These are phyloP conservation scores for Podaxis sp. DNA, from an alignment of 768 basidiomycete genomes.

Conservation along the genomic window DNA sequence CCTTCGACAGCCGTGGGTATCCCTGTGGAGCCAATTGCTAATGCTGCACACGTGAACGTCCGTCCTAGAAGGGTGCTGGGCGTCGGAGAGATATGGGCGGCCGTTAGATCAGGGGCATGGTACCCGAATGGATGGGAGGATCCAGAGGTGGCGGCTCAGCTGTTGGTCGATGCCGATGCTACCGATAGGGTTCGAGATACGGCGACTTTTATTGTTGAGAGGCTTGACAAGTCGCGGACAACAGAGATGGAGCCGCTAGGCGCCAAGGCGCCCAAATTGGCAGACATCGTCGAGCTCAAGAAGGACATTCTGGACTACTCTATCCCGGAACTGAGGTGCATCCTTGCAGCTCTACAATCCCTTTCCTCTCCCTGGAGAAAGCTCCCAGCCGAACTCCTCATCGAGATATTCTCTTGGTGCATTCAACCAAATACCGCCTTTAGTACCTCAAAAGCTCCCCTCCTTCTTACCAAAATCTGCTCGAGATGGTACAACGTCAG, in stretches of 20 bases:
- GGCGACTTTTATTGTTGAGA: not conserved
- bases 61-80: not conserved
- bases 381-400: conserved; percentile 12
- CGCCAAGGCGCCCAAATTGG: not conserved
- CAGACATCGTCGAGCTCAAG: not conserved
- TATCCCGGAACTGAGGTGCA: not conserved
- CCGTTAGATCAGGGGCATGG: conserved; percentile 13
- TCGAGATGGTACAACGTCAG: conserved; percentile 9
- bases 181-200: not conserved
- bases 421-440: not conserved
- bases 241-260: not conserved
- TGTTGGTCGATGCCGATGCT: not conserved
- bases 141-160: not conserved
- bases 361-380: conserved; percentile 15
- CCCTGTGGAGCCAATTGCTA: not conserved
- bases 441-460: not conserved
- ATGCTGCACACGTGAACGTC: not conserved
- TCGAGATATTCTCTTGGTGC: conserved; percentile 10
- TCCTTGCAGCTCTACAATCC: conserved; percentile 11
- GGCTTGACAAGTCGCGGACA: not conserved
- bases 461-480: conserved; percentile 10
- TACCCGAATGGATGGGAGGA: not conserved
- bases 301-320: not conserved
- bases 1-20: not conserved
- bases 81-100: conserved; percentile 2